These are phyloP conservation scores for Botryotinia narcissicola DNA, from an alignment of 2,329 filamentous ascomycete genomes.

Conservation along the genomic window DNA sequence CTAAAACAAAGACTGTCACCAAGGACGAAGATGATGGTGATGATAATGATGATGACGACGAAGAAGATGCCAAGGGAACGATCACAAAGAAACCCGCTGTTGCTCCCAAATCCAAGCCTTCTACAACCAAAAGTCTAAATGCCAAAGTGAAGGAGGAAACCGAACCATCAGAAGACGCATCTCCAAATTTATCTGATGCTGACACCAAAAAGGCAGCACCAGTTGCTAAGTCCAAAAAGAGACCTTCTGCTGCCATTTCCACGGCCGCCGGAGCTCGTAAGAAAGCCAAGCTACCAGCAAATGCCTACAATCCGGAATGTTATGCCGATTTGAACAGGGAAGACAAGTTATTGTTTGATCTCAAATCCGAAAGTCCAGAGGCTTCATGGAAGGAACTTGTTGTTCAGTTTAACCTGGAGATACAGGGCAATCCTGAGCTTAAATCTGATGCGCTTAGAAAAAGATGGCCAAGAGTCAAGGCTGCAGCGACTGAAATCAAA, in stretches of 20 bases:
- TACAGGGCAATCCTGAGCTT: neutral
- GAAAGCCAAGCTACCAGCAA: neutral
- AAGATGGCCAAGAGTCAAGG: constrained; percentile 4
- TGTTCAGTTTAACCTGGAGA: neutral
- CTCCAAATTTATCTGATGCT: neutral
- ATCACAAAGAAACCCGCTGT: neutral
- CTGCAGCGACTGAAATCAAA: neutral
- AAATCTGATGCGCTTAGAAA: neutral
- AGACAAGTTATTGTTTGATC: neutral
- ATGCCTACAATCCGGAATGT: neutral
- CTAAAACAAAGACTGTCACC: neutral
- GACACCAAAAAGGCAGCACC: neutral
- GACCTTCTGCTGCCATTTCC: neutral
- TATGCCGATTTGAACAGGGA: neutral
- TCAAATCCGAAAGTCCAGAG: neutral
- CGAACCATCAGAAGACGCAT: neutral
- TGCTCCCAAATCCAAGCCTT: neutral
- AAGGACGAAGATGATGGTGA: neutral
- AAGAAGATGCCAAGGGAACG: neutral
- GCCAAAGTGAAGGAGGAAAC: neutral
- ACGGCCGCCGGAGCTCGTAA: neutral
- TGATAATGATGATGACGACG: neutral
- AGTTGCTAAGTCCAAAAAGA: neutral
- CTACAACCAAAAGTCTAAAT: neutral
- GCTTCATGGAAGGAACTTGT: neutral